Evolutionary conservation across 2,329 filamentous ascomycete species (phyloP), one percentile per base, ranked within the genome.

Genomic region (Xylaria sp.): DNA sequence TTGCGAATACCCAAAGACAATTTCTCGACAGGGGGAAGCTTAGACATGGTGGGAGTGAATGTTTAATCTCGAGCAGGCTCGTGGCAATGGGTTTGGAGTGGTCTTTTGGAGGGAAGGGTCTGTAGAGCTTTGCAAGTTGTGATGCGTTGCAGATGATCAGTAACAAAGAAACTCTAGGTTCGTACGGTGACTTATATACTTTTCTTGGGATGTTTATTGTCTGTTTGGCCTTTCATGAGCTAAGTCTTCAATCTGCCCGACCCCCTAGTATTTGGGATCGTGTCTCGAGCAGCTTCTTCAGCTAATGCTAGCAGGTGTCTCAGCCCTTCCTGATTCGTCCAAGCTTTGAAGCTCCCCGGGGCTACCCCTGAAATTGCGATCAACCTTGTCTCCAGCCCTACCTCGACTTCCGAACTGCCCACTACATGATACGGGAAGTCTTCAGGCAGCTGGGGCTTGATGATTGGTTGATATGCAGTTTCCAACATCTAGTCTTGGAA

Each of bases 1-100:
- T 83, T 85, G 71, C 82, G 81, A 43, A 81, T 68, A 31, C 78
- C 79, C 64, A 85, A 80, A 35, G 82, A 76, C 10, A 85, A 75
- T 73, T 82, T 85, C 64, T 79, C 82, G 44, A 76, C 77, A 7
- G 81, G 80, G 8, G 80, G 76, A 49, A 82, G 77, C 38, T 74
- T 75, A 58, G 69, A 67, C 75, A 78, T 77, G 51, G 9, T 71
- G 68, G 54, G 44, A 51, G 51, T 10, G 19, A 43, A 25, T 38
- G 9, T 27, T 49, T 41, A 27, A 29, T 29, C 5, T 15, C 25
- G 9, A 7, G 4, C 11, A 23, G 37, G 27, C 7, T 33, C 25
- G 6, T 1, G 21, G 52, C 21, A 31, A 8, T 5, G 7, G 27
- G 10, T 23, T 46, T 15, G 8, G 23, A 49, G 48, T 29, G 13